A percentile compares a stretch with the other conserved stretches of the same genome.
These are phyloP conservation scores for Tuber umbilicatum DNA, from an alignment of 495 filamentous ascomycete genomes.

Conservation along the genomic window DNA sequence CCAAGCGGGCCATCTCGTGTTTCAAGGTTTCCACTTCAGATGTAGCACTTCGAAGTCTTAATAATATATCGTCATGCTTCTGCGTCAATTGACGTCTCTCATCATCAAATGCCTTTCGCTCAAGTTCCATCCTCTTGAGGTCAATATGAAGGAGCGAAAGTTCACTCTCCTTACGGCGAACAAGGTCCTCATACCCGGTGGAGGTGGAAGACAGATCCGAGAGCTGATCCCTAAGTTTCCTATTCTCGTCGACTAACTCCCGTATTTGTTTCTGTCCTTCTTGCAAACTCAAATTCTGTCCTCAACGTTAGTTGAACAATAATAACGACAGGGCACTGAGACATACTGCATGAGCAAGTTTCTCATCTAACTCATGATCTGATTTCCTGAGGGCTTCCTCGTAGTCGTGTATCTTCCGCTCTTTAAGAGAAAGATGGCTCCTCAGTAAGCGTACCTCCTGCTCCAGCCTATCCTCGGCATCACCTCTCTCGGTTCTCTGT, in stretches of 20 bases:
- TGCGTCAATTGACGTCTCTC: constrained; percentile 61
- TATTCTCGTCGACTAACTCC: constrained; percentile 73
- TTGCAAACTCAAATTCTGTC: constrained; percentile 30
- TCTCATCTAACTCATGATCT: constrained; percentile 86
- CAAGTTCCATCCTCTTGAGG: constrained; percentile 67
- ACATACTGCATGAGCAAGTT: constrained; percentile 59
- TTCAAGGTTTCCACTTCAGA: constrained; percentile 81
- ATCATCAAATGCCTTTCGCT: constrained; percentile 67
- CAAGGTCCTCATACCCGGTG: constrained; percentile 86
- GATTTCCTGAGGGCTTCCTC: constrained; percentile 75
- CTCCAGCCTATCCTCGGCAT: constrained; percentile 62
- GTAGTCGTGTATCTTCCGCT: constrained; percentile 81
- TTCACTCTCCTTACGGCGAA: constrained; percentile 90
- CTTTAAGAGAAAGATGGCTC: constrained; percentile 82
- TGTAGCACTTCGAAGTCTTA: constrained; percentile 72
- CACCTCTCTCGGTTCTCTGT: constrained; percentile 60
- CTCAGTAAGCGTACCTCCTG: constrained; percentile 86
- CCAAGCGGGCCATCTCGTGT: constrained; percentile 71
- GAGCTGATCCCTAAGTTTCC: constrained; percentile 75
- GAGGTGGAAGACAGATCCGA: constrained; percentile 83
- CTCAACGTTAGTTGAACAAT: constrained; percentile 16
- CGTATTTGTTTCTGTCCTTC: constrained; percentile 44
- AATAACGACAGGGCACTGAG: not conserved
- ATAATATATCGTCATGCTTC: constrained; percentile 74
- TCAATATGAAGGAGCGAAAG: constrained; percentile 76